Base-by-base conservation (phyloP, 2,329 filamentous ascomycete genomes). In the Magnaporthiopsis rhizophila region DNA sequence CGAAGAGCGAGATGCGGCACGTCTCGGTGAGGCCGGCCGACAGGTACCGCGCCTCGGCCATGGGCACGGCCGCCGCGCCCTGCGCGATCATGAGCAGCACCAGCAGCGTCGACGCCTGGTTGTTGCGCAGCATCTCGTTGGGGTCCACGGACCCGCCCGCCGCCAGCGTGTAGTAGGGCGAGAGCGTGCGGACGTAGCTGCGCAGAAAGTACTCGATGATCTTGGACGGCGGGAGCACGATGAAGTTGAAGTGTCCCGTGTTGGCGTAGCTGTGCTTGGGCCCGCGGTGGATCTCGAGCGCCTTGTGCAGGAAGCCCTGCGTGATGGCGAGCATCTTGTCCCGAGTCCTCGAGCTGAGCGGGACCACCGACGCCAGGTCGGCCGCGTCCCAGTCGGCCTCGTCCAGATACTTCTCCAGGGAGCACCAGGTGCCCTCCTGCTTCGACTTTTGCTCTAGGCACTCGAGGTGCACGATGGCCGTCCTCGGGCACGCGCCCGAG, bases 271-370 rank as follows among this genome's bases (percentile, higher is more conserved):
- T 77, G 5, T 73, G 71, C 64, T 79, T 79, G 64, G 74, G 74
- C 30, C 84, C 80, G 60, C 83, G 81, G 72, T 90, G 87, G 58
- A 88, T 88, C 18, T 89, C 86, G 3, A 90, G 80, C 1, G 88
- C 88, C 70, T 89, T 90, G 74, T 89, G 86, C 11, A 90, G 76
- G 71, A 89, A 90, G 58, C 80, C 84, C 72, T 90, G 88, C 0
- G 87, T 89, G 66, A 90, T 89, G 61, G 86, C 87, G n/a, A 89
- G 80, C 69, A 90, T 83, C 71, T 86, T 87, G 72, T 91, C 88
- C 38, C 88, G 81, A 2, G 86, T 87, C 59, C 81, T 72, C 3
- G 76, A 69, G 3, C 72, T 77, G 62, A 83, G 74, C 3, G 81
- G 77, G 6, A 80, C 75, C 2, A 83, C 80, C 3, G 76, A 76